Percentiles rank a stretch among this genome's conserved stretches.
Conservation (phyloP, 306 rosid species). For the Quillaja saponaria region DNA sequence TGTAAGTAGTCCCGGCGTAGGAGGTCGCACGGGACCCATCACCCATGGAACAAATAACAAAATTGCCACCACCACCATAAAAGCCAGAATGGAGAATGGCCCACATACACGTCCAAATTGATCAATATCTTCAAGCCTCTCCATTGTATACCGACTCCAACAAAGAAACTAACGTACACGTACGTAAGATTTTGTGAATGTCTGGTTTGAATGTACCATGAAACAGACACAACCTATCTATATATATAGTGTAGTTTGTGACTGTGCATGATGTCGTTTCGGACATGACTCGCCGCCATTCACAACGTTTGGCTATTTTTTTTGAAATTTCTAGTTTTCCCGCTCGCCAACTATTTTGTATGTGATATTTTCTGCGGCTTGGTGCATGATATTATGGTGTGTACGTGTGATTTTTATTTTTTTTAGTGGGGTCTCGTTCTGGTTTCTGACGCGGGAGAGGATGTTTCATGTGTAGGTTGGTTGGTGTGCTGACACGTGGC, state of each 20-base stretch:
- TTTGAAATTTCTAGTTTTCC: neutral
- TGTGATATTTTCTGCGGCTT: neutral
- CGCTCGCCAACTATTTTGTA: no score
- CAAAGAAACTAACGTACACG: no score
- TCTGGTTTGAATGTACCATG: neutral
- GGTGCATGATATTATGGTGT: neutral
- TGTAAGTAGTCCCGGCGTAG: constrained; percentile 5
- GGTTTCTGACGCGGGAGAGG: no score
- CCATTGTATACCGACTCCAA: neutral
- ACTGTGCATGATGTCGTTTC: neutral
- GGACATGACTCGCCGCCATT: neutral
- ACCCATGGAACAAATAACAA: constrained; percentile 22
- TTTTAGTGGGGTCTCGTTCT: no score
- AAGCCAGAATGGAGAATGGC: neutral
- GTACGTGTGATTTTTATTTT: no score
- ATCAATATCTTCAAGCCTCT: no score
- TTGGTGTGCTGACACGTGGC: constrained; percentile 29
- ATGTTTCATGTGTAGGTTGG: no score
- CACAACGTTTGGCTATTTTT: neutral
- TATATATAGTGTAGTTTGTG: neutral
- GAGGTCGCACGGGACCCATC: constrained; percentile 29
- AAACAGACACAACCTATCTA: neutral
- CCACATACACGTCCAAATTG: neutral
- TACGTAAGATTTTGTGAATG: neutral
- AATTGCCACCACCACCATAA: constrained; percentile 20